Base-by-base conservation (phyloP, 352 stramenopile species). In the Phytopythium cucurbitacearum region DNA sequence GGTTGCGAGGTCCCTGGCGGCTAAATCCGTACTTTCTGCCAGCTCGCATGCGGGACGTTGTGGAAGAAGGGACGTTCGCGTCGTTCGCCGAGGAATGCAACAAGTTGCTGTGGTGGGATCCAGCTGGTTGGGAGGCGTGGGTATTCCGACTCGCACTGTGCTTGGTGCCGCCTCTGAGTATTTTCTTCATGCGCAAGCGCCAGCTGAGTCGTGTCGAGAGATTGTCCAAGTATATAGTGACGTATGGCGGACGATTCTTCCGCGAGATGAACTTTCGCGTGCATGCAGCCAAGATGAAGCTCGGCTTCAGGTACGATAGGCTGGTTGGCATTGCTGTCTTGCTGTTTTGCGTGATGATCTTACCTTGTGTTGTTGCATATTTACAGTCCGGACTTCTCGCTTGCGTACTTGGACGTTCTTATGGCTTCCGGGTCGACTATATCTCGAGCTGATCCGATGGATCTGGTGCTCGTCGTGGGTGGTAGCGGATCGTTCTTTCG, bases 401-500 rank as follows among this genome's bases (percentile, higher is more conserved):
- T 93, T 32, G 79, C 74, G 47, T 94, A 93, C 44, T 66, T 94
- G 8, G 85, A 94, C 37, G 73, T 94, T 8, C 55, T 94, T 6
- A 78, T 87, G 38, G n/a, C 80, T 78, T 12, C 57, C 85, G 21
- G 21, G 21, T 28, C 21, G 21, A 28, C 21, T 28, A 28, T 28
- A 28, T 28, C 21, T 28, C 21, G 21, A 28, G 21, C 21, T 28
- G 21, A 28, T 28, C 21, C 21, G 21, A 28, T 28, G 21, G 48
- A 49, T 44, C 28, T 83, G 16, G 71, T 83, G 7, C 67, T 90
- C 38, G 75, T 87, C 5, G 76, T 90, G 6, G 75, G 73, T 41
- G 85, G 85, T 5, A 89, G 69, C 59, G 85, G 85, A 0, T 91
- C 85, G 4, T 93, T 93, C 57, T 90, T 90, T 42, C 70, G 77